A percentile compares a stretch with the other conserved stretches of the same genome.
Conservation (phyloP, 306 rosid species). For the Fragaria vesca region DNA sequence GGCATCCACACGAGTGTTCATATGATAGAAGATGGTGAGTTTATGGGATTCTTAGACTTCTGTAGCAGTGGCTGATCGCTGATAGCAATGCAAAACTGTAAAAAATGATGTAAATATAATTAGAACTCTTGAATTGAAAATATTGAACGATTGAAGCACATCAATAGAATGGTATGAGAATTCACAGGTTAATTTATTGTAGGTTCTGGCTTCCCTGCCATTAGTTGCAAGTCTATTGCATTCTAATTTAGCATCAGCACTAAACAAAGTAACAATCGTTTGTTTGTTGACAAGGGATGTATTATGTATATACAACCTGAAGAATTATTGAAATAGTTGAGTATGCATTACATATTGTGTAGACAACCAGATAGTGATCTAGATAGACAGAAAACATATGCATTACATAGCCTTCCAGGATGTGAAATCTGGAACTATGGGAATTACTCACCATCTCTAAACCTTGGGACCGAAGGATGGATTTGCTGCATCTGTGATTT, state of each 20-base stretch:
- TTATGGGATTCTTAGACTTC: slow-evolving; percentile 77
- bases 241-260: not conserved
- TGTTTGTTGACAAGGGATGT: not conserved
- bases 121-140: slow-evolving; percentile 43
- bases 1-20: slow-evolving; percentile 54
- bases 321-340: not conserved
- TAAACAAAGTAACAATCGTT: not conserved
- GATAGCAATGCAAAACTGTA: not conserved
- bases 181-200: not conserved
- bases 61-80: slow-evolving; percentile 49
- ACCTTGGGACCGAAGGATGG: slow-evolving; percentile 27
- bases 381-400: not conserved
- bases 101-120: no score
- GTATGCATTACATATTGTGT: not conserved
- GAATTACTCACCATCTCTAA: slow-evolving; percentile 23
- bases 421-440: slow-evolving; percentile 6
- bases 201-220: not conserved
- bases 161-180: slow-evolving; percentile 37
- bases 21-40: slow-evolving; percentile 71
- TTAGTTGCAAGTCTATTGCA: not conserved
- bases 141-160: slow-evolving; percentile 29
- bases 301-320: not conserved
- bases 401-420: not conserved
- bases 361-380: not conserved
- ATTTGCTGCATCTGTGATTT: slow-evolving; percentile 33